Evolutionary conservation across 495 filamentous ascomycete genomes (phyloP).

Genomic region (Penicillium egyptiacum): DNA sequence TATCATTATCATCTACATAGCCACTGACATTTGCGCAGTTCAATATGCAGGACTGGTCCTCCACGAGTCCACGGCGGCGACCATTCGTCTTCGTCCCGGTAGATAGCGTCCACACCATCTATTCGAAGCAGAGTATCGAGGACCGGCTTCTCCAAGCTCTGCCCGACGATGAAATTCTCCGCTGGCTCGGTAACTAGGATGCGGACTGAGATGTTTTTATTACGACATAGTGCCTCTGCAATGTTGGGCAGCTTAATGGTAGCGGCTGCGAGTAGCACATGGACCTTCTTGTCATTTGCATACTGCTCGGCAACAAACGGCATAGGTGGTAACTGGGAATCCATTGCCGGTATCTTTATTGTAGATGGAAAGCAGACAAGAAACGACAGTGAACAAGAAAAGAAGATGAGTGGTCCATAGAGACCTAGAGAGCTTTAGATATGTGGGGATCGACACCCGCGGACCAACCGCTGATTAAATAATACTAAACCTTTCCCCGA

Average conservation of each 20-base stretch:
- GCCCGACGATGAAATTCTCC: constrained; percentile 66
- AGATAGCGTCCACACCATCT: constrained; percentile 68
- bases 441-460: constrained; percentile 13
- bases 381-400: neutral
- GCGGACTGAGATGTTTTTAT: constrained; percentile 66
- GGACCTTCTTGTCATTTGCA: constrained; percentile 59
- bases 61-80: constrained; percentile 63
- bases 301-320: constrained; percentile 1
- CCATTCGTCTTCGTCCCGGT: constrained; percentile 82
- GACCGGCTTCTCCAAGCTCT: constrained; percentile 67
- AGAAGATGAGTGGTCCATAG: neutral
- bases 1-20: neutral
- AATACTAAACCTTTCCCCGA: constrained; percentile 14
- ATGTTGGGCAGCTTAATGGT: constrained; percentile 88
- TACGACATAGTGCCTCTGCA: constrained; percentile 53
- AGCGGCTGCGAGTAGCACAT: constrained; percentile 81
- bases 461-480: constrained; percentile 14
- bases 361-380: too few relatives aligned
- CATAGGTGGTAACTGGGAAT: neutral
- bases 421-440: constrained; percentile 2
- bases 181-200: constrained; percentile 74
- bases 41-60: constrained; percentile 75
- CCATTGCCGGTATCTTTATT: neutral
- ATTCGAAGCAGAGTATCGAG: constrained; percentile 50
- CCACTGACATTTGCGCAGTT: constrained; percentile 54